phyloP scores from a whole-genome alignment of 2,329 filamentous ascomycete species.

The Neopestalotiopsis clavispora region DNA sequence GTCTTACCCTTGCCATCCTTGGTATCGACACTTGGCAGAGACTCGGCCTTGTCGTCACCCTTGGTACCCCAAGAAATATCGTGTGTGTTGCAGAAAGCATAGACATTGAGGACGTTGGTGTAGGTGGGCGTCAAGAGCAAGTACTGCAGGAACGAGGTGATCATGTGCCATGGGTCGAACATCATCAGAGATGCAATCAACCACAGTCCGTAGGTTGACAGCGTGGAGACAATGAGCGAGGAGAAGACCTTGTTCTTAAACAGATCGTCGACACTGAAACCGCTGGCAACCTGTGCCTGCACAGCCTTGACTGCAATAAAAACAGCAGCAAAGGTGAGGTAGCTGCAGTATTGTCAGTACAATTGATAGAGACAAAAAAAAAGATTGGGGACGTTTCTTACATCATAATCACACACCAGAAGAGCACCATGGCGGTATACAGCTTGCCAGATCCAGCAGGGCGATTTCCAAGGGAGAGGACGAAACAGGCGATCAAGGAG shows the following conservation, averaged over 20 bases:
- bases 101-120: conserved; percentile 98
- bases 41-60: conserved; percentile 93
- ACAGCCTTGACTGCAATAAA: conserved; percentile 93
- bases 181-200: conserved; percentile 89
- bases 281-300: conserved; percentile 68
- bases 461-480: conserved; percentile 90
- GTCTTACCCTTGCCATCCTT: conserved; percentile 92
- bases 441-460: conserved; percentile 92
- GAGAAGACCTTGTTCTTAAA: conserved; percentile 91
- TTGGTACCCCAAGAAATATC: conserved; percentile 99
- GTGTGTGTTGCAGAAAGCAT: conserved; percentile 98
- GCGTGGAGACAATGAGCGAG: conserved; percentile 88
- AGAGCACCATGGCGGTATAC: conserved; percentile 97
- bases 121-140: conserved; percentile 94
- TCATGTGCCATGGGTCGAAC: conserved; percentile 99
- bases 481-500: conserved; percentile 91
- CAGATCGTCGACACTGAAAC: conserved; percentile 73
- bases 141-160: conserved; percentile 95
- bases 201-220: conserved; percentile 93
- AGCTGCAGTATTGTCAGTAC: conserved; percentile 50
- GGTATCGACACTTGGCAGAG: conserved; percentile 84
- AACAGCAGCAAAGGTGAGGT: conserved; percentile 91
- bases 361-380: neutral
- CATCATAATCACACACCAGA: conserved; percentile 96
- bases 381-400: conserved; percentile 50